These are phyloP conservation scores for Penicillium cosmopolitanum DNA, from an alignment of 495 filamentous ascomycete species.

Conservation along the genomic window DNA sequence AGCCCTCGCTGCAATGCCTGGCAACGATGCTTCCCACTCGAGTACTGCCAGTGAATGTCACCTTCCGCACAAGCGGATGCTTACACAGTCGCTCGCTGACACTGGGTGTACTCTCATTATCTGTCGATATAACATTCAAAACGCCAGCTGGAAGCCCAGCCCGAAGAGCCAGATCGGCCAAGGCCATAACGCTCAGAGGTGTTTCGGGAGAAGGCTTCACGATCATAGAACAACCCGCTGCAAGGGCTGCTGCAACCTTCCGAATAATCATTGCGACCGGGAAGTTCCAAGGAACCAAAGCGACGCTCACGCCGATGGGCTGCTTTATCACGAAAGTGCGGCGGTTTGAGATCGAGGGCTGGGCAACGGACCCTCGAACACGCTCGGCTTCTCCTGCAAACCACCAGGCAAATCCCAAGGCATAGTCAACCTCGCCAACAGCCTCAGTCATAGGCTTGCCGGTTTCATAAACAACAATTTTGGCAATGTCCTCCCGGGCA, in stretches of 20 bases:
- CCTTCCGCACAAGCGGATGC: slow-evolving; percentile 59
- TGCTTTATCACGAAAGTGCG: slow-evolving; percentile 54
- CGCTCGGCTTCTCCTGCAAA: slow-evolving; percentile 56
- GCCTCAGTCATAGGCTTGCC: slow-evolving; percentile 53
- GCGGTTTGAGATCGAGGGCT: slow-evolving; percentile 35
- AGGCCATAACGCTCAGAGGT: slow-evolving; percentile 57
- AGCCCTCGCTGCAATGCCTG: slow-evolving; percentile 45
- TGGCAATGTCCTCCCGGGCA: slow-evolving; percentile 47
- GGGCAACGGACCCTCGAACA: slow-evolving; percentile 42
- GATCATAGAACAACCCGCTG: slow-evolving; percentile 65
- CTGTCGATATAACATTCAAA: slow-evolving; percentile 61
- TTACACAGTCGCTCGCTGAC: slow-evolving; percentile 61
- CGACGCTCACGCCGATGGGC: slow-evolving; percentile 49
- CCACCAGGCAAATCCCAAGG: slow-evolving; percentile 52
- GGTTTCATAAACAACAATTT: slow-evolving; percentile 51
- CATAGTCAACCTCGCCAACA: slow-evolving; percentile 51
- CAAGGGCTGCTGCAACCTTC: slow-evolving; percentile 63
- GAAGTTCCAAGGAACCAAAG: slow-evolving; percentile 49
- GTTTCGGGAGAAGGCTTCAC: slow-evolving; percentile 47
- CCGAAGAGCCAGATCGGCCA: slow-evolving; percentile 59
- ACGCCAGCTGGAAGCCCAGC: slow-evolving; percentile 64
- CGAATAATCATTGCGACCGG: slow-evolving; percentile 60
- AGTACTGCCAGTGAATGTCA: slow-evolving; percentile 64
- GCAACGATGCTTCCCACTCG: slow-evolving; percentile 13
- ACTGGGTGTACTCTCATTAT: slow-evolving; percentile 57